phyloP scores from a whole-genome alignment of 495 filamentous ascomycete species.

The Monascus purpureus region DNA sequence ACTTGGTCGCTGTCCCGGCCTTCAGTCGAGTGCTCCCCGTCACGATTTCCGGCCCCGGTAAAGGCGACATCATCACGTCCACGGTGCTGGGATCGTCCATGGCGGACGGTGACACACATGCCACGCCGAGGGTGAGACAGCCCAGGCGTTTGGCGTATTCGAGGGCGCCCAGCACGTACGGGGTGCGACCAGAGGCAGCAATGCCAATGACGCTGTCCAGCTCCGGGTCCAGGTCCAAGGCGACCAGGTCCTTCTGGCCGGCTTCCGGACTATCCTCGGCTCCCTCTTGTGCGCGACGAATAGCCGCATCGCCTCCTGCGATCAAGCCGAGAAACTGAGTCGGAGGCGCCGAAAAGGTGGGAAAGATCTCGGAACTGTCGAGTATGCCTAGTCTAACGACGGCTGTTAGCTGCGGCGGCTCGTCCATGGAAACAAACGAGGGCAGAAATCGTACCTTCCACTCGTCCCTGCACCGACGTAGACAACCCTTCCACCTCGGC shows the following conservation, averaged over 20 bases:
- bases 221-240: conserved; percentile 43
- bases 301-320: conserved; percentile 25
- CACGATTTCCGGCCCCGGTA: too few species aligned
- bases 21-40: too few species aligned
- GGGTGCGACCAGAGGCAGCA: conserved; percentile 23
- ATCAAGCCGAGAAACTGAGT: conserved; percentile 23
- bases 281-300: conserved; percentile 25
- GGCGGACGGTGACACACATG: too few species aligned
- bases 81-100: too few species aligned
- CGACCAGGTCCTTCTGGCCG: conserved; percentile 37
- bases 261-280: conserved; percentile 26
- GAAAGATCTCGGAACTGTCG: conserved; percentile 26
- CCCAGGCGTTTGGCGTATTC: conserved; percentile 17
- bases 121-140: conserved; percentile 19
- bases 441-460: conserved; percentile 14
- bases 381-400: conserved; percentile 22
- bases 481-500: conserved; percentile 20
- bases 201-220: conserved; percentile 1
- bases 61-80: too few species aligned
- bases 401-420: not conserved
- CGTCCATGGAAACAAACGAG: not conserved
- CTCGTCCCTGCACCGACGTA: conserved; percentile 29
- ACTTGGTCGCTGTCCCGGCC: too few species aligned
- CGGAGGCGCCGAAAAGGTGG: conserved; percentile 22
- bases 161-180: conserved; percentile 18